phyloP scores from a whole-genome alignment of 768 basidiomycete species.

The Lactarius hengduanensis region DNA sequence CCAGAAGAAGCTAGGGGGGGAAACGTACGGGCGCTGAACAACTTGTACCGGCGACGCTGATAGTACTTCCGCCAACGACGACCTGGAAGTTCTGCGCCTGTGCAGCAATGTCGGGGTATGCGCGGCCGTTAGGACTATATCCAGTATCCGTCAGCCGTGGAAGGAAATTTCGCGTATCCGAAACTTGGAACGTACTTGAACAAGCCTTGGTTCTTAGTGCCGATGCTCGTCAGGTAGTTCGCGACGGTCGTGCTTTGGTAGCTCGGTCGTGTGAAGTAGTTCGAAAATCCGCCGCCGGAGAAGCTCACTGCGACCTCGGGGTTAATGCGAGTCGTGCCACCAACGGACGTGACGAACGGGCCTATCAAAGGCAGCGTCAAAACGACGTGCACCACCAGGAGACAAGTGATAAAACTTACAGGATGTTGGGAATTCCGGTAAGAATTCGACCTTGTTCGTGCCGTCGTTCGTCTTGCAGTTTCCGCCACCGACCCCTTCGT shows the following conservation, averaged over 20 bases:
- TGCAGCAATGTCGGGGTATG: slow-evolving; percentile 43
- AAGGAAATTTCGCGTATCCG: slow-evolving; percentile 3
- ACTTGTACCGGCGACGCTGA: slow-evolving; percentile 47
- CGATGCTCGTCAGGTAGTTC: slow-evolving; percentile 40
- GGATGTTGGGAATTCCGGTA: slow-evolving; percentile 40
- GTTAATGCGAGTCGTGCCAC: slow-evolving; percentile 53
- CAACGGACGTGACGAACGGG: slow-evolving; percentile 68
- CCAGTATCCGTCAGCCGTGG: neutral
- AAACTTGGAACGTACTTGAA: slow-evolving; percentile 47
- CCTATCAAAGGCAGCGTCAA: slow-evolving; percentile 19
- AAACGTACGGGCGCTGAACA: slow-evolving; percentile 36
- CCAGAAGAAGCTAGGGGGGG: neutral
- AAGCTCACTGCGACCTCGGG: slow-evolving; percentile 61
- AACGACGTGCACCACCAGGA: too few relatives aligned
- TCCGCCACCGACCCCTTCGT: slow-evolving; percentile 61
- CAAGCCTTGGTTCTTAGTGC: slow-evolving; percentile 46
- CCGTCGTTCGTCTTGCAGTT: slow-evolving; percentile 46
- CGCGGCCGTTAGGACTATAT: slow-evolving; percentile 34
- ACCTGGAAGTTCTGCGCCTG: slow-evolving; percentile 57
- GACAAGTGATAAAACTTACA: slow-evolving; percentile 35
- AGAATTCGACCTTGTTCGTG: slow-evolving; percentile 34
- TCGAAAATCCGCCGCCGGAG: slow-evolving; percentile 71
- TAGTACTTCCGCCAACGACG: slow-evolving; percentile 45
- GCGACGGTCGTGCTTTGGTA: slow-evolving; percentile 36
- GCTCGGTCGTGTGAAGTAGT: slow-evolving; percentile 35